phyloP scores from a whole-genome alignment of 345 rosid species.

The Pistacia vera region DNA sequence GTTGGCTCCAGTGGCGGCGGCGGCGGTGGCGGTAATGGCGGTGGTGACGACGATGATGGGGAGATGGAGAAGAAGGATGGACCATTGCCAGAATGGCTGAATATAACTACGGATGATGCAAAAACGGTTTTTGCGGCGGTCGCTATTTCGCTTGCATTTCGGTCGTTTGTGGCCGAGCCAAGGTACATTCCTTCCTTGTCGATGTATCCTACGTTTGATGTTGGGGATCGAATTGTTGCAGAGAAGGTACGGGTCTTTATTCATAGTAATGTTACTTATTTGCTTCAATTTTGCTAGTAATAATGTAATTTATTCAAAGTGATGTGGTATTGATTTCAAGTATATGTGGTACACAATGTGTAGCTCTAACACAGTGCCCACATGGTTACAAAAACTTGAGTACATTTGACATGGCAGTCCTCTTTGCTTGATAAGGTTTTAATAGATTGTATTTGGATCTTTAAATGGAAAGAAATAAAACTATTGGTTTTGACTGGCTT shows the following conservation, averaged over 20 bases:
- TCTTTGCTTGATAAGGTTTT: not conserved
- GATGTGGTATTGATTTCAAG: no score
- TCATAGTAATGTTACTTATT: not conserved
- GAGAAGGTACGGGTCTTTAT: constrained; percentile 66
- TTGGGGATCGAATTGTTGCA: constrained; percentile 89
- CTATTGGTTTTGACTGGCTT: not conserved
- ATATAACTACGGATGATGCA: constrained; percentile 72
- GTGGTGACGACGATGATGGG: constrained; percentile 45
- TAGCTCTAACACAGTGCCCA: no score
- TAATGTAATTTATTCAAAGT: not conserved
- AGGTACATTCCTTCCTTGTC: constrained; percentile 96
- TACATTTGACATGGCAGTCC: not conserved
- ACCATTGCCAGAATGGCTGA: constrained; percentile 78
- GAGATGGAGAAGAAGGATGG: constrained; percentile 51
- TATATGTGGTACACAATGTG: no score
- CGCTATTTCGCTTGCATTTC: constrained; percentile 75
- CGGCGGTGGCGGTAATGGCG: constrained; percentile 44
- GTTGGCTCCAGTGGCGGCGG: constrained; percentile 32
- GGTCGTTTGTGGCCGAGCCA: constrained; percentile 88
- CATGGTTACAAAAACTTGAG: not conserved
- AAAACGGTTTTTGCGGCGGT: constrained; percentile 78
- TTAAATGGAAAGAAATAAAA: no score
- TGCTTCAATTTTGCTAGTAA: not conserved
- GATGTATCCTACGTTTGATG: constrained; percentile 98
- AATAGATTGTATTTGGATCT: not conserved